Evolutionary conservation across 1,139 yeast species (phyloP), one percentile per base, ranked within the genome.

Genomic region (Zygosaccharomyces sapae): DNA sequence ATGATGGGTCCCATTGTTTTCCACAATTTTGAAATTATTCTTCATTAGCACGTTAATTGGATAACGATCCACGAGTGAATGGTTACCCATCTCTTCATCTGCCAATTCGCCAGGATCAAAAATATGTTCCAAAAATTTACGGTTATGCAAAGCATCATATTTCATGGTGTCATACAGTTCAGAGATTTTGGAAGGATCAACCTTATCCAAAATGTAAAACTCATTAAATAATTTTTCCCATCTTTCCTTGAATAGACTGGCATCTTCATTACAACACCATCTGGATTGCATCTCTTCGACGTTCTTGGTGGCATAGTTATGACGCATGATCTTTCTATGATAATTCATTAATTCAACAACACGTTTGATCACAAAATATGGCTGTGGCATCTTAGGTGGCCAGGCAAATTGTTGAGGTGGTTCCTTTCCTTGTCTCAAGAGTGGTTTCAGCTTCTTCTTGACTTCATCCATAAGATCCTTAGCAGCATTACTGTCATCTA

Each of bases 301-400:
- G 57, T 87, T 81, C 54, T 80, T 79, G 47, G 79, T 73, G 38
- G 74, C 76, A 58, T 84, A 90, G 63, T 92, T 92, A 67, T 83
- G 79, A 46, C 83, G 84, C 92, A 94, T 82, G 42, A 94, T 81
- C 57, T 77, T 79, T 46, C 82, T 83, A 63, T 92, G 97, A 67
- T 86, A 90, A 66, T 84, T 88, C 98, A 94, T 92, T 59, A 92
- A 75, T 61, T 89, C 96, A 43, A 95, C 96, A 29, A 94, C 98
- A 52, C 97, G 75, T 61, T 87, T 86, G 58, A 94, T 85, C 7
- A 94, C 98, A 44, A 83, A 80, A 66, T 88, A 90, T 1, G 99
- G 99, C 64, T 92, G 95, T 0, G 98, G 98, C 86, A 92, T 89
- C 62, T 88, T 88, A n/a, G 94, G 88, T 1, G 99, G 98, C 99